A percentile compares a stretch with the other conserved stretches of the same genome.
Conservation (phyloP, 225 moss, liverwort and hornwort genomes). For the Pleurozium schreberi region DNA sequence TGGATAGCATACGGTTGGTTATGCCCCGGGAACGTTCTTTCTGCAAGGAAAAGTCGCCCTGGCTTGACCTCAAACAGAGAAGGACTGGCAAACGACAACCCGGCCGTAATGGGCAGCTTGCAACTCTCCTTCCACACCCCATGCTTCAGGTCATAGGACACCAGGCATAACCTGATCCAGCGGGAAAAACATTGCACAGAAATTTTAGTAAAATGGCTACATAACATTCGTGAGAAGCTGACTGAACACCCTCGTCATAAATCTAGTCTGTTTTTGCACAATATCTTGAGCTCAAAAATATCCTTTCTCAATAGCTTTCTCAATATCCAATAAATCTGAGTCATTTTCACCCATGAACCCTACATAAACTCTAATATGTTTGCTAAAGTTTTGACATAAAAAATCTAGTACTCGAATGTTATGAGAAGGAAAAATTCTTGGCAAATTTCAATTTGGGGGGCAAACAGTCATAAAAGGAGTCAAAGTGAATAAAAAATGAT, state of each 20-base stretch:
- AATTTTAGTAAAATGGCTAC: not conserved
- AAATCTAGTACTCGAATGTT: not conserved
- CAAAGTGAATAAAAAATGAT: not conserved
- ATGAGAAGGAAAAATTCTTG: not conserved
- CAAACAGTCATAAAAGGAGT: not conserved
- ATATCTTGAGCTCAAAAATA: not conserved
- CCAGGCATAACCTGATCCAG: conserved; percentile 23
- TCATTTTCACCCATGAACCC: not conserved
- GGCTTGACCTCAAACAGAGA: conserved; percentile 46
- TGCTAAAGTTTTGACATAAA: not conserved
- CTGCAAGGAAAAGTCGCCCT: conserved; percentile 31
- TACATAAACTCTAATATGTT: not conserved
- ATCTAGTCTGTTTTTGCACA: not conserved
- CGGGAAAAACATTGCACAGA: not conserved
- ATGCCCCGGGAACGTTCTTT: conserved; percentile 34
- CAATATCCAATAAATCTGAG: not conserved
- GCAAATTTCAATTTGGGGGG: not conserved
- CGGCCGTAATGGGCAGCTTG: conserved; percentile 35
- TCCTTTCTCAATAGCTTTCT: not conserved
- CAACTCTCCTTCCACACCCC: conserved; percentile 44
- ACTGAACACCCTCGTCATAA: not conserved
- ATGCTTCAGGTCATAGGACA: conserved; percentile 31
- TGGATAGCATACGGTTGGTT: conserved; percentile 39
- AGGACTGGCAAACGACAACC: conserved; percentile 30
- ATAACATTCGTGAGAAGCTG: not conserved